Base-by-base conservation (phyloP, 2,329 filamentous ascomycete species). In the Ophiostoma sp. region DNA sequence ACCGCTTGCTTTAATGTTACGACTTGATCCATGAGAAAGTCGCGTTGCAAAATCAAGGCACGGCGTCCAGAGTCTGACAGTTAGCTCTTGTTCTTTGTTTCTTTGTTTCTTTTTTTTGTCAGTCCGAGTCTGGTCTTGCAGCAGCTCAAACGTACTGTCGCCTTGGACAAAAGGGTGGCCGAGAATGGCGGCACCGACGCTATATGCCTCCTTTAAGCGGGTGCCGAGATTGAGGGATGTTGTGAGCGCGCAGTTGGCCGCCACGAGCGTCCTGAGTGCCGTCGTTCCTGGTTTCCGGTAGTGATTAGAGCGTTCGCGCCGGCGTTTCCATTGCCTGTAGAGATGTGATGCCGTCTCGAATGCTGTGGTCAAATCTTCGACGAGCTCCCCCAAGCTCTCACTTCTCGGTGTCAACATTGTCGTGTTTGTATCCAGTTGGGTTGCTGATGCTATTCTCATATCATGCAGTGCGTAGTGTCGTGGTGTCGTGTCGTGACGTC, bases 281-380 rank as follows among this genome's bases (percentile, higher is more conserved):
- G 63, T 70, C 41, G 65, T 70, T 40, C 52, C 67, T 38, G 68
- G 70, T 2, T 70, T 70, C 18, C 69, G 72, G 68, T 80, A 79
- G 68, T 77, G 75, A 69, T 80, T 79, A 42, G 73, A 66, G 55
- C 70, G 70, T 67, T 76, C 75, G 44, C 77, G 74, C 27, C 74
- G 74, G 67, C 73, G 73, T 68, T 76, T 76, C 79, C 79, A 81
- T 18, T 70, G 73, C 1, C 74, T 71, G 73, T 80, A 79, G 69
- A 75, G 75, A 42, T 75, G 73, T 3, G 77, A 71, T 11, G 73
- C 76, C 18, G 70, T 71, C 36, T 74, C 73, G 67, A 78, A 78
- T 8, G 75, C 74, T 18, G 74, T 72, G 14, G 73, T 68, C 7
- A 79, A 72, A 62, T 75, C 76, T 58, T 73, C 72, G 45, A 78